Percentiles rank a stretch among this genome's conserved stretches.
phyloP scores from a whole-genome alignment of 1,284 basidiomycete species.

The Cerioporus squamosus region DNA sequence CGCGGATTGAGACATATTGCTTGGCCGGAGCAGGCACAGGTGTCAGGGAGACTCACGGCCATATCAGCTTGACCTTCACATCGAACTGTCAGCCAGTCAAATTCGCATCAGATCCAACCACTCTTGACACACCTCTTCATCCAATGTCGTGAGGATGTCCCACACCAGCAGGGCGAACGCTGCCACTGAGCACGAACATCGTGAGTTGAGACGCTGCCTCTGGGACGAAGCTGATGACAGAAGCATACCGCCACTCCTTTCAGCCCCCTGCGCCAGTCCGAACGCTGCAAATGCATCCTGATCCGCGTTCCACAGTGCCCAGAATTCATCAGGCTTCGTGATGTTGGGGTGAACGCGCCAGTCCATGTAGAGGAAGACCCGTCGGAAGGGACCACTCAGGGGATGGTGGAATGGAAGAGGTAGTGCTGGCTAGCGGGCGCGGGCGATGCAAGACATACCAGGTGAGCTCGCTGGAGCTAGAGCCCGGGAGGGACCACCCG shows the following conservation, averaged over 20 bases:
- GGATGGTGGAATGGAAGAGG: background rate
- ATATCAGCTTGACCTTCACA: slow-evolving; percentile 22
- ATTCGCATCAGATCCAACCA: background rate
- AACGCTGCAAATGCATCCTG: slow-evolving; percentile 14
- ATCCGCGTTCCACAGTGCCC: slow-evolving; percentile 1
- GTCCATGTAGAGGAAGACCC: slow-evolving; percentile 3
- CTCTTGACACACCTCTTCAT: slow-evolving; percentile 39
- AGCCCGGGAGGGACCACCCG: background rate
- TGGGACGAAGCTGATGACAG: background rate
- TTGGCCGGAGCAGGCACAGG: background rate
- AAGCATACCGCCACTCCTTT: slow-evolving; percentile 17
- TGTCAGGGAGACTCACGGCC: slow-evolving; percentile 27
- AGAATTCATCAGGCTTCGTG: slow-evolving; percentile 2
- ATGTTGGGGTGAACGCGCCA: slow-evolving; percentile 2
- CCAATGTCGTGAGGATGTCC: slow-evolving; percentile 46
- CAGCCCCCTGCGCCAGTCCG: slow-evolving; percentile 12
- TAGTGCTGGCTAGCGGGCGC: background rate
- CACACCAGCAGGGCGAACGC: slow-evolving; percentile 45
- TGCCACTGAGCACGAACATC: slow-evolving; percentile 34
- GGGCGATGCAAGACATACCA: background rate
- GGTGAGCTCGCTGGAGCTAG: background rate
- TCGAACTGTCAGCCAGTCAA: background rate
- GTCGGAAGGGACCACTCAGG: background rate
- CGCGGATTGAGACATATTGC: background rate
- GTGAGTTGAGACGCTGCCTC: background rate